Evolutionary conservation across 345 rosid genomes (phyloP).

Genomic region (Eucalyptus marginata): DNA sequence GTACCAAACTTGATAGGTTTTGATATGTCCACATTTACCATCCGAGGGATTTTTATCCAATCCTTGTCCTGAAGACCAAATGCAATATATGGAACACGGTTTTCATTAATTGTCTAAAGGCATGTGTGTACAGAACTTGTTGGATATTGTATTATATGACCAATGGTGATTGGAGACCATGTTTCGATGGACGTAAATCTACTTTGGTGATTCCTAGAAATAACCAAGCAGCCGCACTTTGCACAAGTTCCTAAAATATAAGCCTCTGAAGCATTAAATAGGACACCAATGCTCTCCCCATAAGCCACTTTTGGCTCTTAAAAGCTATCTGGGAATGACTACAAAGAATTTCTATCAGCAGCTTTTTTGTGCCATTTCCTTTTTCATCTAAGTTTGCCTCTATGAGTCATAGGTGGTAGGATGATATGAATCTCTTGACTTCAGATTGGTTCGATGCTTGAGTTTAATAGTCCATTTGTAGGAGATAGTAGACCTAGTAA

Average conservation of each 20-base stretch:
- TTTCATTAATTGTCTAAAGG: neutral
- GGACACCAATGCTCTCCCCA: neutral
- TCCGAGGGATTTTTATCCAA: neutral
- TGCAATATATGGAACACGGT: neutral
- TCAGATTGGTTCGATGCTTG: neutral
- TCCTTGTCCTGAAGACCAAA: neutral
- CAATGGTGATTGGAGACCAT: neutral
- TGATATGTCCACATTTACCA: neutral
- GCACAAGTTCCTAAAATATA: neutral
- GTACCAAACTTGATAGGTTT: neutral
- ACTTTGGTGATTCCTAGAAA: neutral
- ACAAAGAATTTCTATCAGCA: neutral
- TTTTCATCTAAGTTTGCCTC: neutral
- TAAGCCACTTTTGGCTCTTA: neutral
- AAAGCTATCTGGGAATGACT: neutral
- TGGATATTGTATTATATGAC: neutral
- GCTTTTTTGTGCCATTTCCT: neutral
- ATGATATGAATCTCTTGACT: neutral
- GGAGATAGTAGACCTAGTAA: neutral
- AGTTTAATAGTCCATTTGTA: neutral
- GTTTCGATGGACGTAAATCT: neutral
- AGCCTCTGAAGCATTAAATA: neutral
- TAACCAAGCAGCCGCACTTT: neutral
- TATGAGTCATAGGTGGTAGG: neutral
- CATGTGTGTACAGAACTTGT: neutral